Evolutionary conservation across 768 basidiomycete species (phyloP).

Genomic region (Russula virescens): DNA sequence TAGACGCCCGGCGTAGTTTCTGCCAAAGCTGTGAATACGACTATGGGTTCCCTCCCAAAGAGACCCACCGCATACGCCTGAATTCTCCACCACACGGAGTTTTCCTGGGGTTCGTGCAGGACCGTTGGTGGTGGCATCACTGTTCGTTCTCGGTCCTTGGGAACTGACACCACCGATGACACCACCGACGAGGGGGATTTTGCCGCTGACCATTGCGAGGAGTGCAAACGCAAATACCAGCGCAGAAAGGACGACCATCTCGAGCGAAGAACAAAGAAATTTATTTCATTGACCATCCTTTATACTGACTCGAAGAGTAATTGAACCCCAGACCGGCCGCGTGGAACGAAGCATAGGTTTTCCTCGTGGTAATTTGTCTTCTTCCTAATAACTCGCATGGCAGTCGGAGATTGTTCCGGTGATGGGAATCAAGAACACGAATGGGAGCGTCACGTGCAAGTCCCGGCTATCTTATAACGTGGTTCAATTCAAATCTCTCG

Average conservation of each 20-base stretch:
- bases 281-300: background rate
- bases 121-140: background rate
- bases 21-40: background rate
- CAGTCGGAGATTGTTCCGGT: no score
- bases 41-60: background rate
- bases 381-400: background rate
- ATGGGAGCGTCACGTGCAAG: no score
- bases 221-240: constrained; percentile 23
- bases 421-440: no score
- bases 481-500: no score
- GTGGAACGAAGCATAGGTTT: background rate
- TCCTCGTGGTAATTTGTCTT: background rate
- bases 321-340: constrained; percentile 21
- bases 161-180: constrained; percentile 42
- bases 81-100: constrained; percentile 53
- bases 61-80: constrained; percentile 50
- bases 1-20: constrained; percentile 59
- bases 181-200: constrained; percentile 46
- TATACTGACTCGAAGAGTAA: background rate
- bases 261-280: background rate
- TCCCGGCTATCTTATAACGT: no score
- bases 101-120: constrained; percentile 37
- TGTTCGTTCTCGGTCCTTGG: no score
- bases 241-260: constrained; percentile 23
- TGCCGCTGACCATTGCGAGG: constrained; percentile 25